Evolutionary conservation across 148 eudicot genomes (phyloP), one percentile per base, ranked within the genome.

Genomic region (Amaranthus cruentus): DNA sequence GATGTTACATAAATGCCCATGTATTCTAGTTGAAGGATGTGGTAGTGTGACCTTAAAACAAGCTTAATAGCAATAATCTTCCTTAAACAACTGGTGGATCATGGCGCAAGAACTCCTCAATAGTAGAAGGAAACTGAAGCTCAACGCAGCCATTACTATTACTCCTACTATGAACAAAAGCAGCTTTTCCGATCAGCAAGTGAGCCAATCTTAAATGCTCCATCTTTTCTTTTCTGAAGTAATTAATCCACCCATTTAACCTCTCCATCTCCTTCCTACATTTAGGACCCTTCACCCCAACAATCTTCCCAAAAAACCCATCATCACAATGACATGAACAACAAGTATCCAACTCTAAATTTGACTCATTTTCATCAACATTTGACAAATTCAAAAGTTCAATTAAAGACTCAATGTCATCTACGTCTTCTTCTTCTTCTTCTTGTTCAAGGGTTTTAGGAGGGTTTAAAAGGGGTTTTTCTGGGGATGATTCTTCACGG

Each of bases 191-290:
- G 86, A 90, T 76, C 60, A 92, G 85, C 86, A 92, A 84, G 83
- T 92, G 91, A 72, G 87, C 90, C 83, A 92, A 81, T 73, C 85
- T 83, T 47, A 90, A 72, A 54, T 93, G 93, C 82, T 90, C 97
- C 18, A 70, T 71, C 60, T 63, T 83, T 60, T 75, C 79, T 60
- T 63, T 72, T 80, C 78, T 38, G 15, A 83, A 91, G 74, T 88
- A 73, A 66, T 80, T 77, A 82, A 93, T 89, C 98, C 92, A 93
- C 46, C 88, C 84, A 46, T 91, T 84, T 81, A 91, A 83, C 58
- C 97, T 89, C 86, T 84, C 84, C 71, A 77, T 78, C 68, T 91
- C 92, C 76, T 72, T 84, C 75, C 61, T 81, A 80, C 88, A 87
- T 73, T 89, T 91, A 3, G 92, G 91, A 55, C 91, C 97, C 77